Base-by-base conservation (phyloP, 2,329 filamentous ascomycete species). In the Aureobasidium sp. region DNA sequence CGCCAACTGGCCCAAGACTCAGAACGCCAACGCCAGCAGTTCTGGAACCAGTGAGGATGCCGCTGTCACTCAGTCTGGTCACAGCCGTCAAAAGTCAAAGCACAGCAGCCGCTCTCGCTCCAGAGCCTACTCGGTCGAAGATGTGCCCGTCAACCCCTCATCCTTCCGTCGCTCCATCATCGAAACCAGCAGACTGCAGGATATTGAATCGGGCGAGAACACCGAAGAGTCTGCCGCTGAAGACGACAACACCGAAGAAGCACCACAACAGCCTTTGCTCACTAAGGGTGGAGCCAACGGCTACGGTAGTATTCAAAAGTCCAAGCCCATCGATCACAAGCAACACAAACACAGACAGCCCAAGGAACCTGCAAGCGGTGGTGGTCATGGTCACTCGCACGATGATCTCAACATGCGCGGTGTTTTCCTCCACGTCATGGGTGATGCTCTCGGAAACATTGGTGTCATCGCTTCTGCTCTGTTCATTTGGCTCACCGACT, bases 161-260 rank as follows among this genome's bases (percentile, higher is more conserved):
- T 91, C 85, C 58, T 90, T 97, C 74, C 79, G 93, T 59, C 87
- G 95, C 67, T 89, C 91, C 53, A 95, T 98, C 61, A 94, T 97
- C 59, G 84, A 85, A 32, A 88, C 88, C n/a, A 85, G 83, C 56
- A 79, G 81, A 47, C 74, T 83, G 40, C 81, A 80, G 34, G 73
- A 76, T 3, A 78, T 74, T 4, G 69, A 74, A 16, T 73, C 74
- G 1, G 77, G 78, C 14, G 76, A 81, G 3, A 78, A 79, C 22
- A 74, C 76, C 47, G 78, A 79, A 14, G 70, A 71, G 7, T 71
- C 73, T 6, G 74, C 79, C 7, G 74, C 74, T 56, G 67, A 57
- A 59, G 66, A 57, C 62, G 35, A 51, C 25, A 24, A 51, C 21
- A 25, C 24, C 17, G 70, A 48, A 55, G 64, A 53, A 57, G 72